Conservation (phyloP, 805 yeast species). For the Tanozyma kutaoensis region DNA sequence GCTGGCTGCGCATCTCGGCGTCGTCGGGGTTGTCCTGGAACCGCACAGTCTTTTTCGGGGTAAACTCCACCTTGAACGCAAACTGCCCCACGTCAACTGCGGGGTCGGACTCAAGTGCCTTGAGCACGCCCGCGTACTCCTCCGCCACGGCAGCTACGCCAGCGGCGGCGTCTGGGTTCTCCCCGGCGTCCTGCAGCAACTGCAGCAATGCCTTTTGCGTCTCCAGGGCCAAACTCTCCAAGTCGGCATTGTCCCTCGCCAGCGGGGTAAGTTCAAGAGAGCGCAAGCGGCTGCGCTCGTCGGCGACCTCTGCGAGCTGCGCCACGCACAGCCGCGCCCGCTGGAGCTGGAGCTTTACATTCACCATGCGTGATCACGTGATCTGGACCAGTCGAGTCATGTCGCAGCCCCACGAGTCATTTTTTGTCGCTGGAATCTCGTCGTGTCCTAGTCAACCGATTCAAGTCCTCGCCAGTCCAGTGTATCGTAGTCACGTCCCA, state of each 20-base stretch:
- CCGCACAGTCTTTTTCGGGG: slow-evolving; percentile 19
- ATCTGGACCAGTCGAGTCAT: no score
- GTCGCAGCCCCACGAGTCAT: no score
- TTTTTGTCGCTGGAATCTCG: no score
- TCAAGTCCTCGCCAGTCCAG: background rate
- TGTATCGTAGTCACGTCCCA: background rate
- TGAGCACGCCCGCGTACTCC: slow-evolving; percentile 8
- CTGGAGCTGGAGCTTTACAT: no score
- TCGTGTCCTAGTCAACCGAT: background rate
- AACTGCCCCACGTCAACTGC: slow-evolving; percentile 19
- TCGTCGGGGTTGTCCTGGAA: slow-evolving; percentile 17
- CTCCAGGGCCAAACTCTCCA: no score
- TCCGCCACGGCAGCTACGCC: background rate
- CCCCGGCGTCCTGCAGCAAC: background rate
- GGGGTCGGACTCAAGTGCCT: slow-evolving; percentile 11
- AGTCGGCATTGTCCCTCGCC: no score
- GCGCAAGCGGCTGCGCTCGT: no score
- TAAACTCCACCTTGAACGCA: slow-evolving; percentile 6
- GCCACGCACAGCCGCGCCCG: no score
- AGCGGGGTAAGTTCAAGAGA: no score
- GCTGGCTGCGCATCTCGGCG: slow-evolving; percentile 12
- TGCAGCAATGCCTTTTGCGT: background rate
- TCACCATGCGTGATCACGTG: no score
- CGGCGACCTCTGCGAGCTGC: no score
- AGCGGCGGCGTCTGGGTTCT: background rate